Percentiles rank a stretch among this genome's conserved stretches.
Evolutionary conservation across 2,329 filamentous ascomycete genomes (phyloP).

Genomic region (Aureobasidium sp.): DNA sequence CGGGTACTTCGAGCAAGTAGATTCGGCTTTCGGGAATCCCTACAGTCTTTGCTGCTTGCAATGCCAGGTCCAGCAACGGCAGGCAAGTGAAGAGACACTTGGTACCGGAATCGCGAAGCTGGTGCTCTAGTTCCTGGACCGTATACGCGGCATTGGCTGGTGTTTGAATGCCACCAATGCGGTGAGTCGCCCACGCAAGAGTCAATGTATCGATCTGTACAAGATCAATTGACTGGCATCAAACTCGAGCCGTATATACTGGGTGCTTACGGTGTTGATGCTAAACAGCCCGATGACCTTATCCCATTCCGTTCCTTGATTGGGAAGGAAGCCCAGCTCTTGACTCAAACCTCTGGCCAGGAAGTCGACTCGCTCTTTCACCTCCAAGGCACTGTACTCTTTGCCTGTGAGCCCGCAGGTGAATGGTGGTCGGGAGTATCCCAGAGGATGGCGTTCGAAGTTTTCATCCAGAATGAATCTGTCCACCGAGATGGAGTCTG

Average conservation of each 20-base stretch:
- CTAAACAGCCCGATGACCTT: constrained; percentile 70
- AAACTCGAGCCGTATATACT: background rate
- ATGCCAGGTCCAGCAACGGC: constrained; percentile 55
- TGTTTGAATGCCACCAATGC: constrained; percentile 63
- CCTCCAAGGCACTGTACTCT: constrained; percentile 54
- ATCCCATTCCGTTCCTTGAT: constrained; percentile 69
- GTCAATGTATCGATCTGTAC: constrained; percentile 64
- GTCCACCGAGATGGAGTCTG: constrained; percentile 64
- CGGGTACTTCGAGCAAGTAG: constrained; percentile 61
- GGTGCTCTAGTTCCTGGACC: constrained; percentile 60
- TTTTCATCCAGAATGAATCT: constrained; percentile 70
- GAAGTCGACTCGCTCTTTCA: constrained; percentile 56
- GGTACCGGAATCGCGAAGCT: constrained; percentile 60
- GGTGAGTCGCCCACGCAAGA: constrained; percentile 64
- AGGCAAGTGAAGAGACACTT: constrained; percentile 65
- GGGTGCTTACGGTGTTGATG: constrained; percentile 60
- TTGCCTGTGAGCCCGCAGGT: constrained; percentile 68
- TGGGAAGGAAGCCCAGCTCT: constrained; percentile 62
- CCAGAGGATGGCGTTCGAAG: constrained; percentile 57
- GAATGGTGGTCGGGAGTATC: constrained; percentile 60
- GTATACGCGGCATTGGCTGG: constrained; percentile 71
- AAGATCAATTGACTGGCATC: background rate
- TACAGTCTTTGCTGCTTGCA: constrained; percentile 54
- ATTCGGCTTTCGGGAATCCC: constrained; percentile 57
- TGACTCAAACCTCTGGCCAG: constrained; percentile 61